These are phyloP conservation scores for Rhizopogon vinicolor DNA, from an alignment of 768 basidiomycete species.

Conservation along the genomic window DNA sequence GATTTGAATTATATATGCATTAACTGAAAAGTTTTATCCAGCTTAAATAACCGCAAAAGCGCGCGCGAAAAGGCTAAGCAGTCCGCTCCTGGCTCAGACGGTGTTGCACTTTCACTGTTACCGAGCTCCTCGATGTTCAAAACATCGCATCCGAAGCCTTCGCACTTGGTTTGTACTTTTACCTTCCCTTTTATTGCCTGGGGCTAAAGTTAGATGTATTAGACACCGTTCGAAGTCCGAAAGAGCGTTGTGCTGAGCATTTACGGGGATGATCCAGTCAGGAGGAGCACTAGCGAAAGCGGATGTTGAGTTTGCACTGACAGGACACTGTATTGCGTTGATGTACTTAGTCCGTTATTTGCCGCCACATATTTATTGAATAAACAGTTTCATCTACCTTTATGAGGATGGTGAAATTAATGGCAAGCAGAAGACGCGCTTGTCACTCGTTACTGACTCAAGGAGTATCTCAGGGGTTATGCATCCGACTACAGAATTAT, in stretches of 20 bases:
- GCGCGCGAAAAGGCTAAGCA: background rate
- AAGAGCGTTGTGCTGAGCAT: background rate
- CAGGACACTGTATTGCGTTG: background rate
- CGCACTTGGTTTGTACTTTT: background rate
- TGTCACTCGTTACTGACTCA: too few species aligned
- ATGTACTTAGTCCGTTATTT: background rate
- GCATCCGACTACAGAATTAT: too few species aligned
- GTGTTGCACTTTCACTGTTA: background rate
- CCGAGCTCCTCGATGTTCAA: background rate
- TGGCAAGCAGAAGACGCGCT: too few species aligned
- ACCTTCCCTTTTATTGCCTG: background rate
- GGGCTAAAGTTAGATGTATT: background rate
- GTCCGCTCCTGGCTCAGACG: background rate
- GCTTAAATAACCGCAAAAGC: background rate
- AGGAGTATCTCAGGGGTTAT: too few species aligned
- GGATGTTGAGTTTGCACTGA: background rate
- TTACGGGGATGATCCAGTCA: background rate
- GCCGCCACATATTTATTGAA: too few species aligned
- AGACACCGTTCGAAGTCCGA: background rate
- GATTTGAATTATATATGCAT: background rate
- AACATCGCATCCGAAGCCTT: background rate
- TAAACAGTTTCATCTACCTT: too few species aligned
- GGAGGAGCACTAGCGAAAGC: background rate
- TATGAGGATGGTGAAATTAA: too few species aligned
- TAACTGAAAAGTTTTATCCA: background rate